These are phyloP conservation scores for Aureobasidium sp. DNA, from an alignment of 2,329 filamentous ascomycete genomes.

Conservation along the genomic window DNA sequence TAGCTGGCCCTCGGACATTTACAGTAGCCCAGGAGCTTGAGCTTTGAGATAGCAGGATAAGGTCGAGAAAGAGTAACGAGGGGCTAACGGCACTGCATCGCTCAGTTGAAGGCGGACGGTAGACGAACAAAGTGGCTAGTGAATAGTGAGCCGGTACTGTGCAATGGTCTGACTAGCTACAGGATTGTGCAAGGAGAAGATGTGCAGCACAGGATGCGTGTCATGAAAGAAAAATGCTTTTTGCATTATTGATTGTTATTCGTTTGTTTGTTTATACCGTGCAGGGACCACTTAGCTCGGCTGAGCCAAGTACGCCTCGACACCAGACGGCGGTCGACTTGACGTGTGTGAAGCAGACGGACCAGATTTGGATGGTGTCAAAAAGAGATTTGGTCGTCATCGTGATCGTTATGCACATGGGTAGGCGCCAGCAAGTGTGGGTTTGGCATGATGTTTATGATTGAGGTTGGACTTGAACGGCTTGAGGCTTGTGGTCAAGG, in stretches of 20 bases:
- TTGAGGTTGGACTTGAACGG: background rate
- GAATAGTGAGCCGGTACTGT: background rate
- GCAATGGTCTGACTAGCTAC: background rate
- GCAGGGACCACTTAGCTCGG: background rate
- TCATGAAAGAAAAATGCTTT: background rate
- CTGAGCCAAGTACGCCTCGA: background rate
- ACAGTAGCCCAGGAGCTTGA: background rate
- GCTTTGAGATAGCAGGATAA: background rate
- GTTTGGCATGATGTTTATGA: background rate
- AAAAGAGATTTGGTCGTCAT: constrained; percentile 9
- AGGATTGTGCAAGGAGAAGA: constrained; percentile 2
- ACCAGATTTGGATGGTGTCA: constrained; percentile 2
- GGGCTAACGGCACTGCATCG: background rate
- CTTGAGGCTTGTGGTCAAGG: background rate
- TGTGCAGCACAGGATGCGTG: background rate
- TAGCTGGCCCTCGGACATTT: background rate
- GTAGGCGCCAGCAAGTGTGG: background rate
- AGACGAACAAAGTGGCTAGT: constrained; percentile 4
- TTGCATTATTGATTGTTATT: background rate
- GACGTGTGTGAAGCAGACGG: constrained; percentile 3
- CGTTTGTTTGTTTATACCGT: background rate
- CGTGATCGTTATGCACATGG: background rate
- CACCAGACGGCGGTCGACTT: background rate
- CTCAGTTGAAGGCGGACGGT: constrained; percentile 1
- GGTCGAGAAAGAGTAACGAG: background rate